Percentiles rank a stretch among this genome's conserved stretches.
These are phyloP conservation scores for Calonectria hongkongensis DNA, from an alignment of 2,329 filamentous ascomycete species.

Conservation along the genomic window DNA sequence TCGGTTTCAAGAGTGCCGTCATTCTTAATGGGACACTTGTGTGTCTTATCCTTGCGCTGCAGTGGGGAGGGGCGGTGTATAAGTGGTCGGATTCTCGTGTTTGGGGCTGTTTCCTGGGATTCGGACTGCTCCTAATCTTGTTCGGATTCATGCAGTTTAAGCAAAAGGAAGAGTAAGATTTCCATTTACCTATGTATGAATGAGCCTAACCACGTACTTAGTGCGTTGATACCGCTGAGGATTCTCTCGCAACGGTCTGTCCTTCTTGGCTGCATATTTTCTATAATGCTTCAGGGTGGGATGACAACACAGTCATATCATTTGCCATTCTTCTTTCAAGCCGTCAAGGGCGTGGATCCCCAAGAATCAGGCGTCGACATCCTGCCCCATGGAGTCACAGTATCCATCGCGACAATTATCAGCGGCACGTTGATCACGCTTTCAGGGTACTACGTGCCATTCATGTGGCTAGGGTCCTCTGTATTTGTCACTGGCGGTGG, in stretches of 20 bases:
- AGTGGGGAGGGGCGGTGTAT: conserved; percentile 51
- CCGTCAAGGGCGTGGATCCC: conserved; percentile 44
- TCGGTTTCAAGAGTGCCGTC: conserved; percentile 44
- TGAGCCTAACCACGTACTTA: not conserved
- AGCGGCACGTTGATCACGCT: conserved; percentile 41
- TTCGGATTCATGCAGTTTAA: conserved; percentile 43
- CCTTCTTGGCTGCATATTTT: conserved; percentile 43
- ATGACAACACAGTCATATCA: conserved; percentile 50
- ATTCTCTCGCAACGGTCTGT: conserved; percentile 47
- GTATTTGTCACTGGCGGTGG: conserved; percentile 45
- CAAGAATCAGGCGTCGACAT: conserved; percentile 45
- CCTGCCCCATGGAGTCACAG: conserved; percentile 47
- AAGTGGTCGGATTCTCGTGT: conserved; percentile 50
- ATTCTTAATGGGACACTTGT: conserved; percentile 39
- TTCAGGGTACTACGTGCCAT: conserved; percentile 45
- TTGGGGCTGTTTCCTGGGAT: conserved; percentile 50
- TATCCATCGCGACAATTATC: conserved; percentile 40
- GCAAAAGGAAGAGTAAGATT: conserved; percentile 42
- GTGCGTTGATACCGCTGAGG: conserved; percentile 43
- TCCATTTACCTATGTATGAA: accelerated
- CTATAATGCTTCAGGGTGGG: conserved; percentile 46
- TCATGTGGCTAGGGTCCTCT: conserved; percentile 47
- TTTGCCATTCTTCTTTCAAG: conserved; percentile 52
- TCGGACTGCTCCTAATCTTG: conserved; percentile 40
- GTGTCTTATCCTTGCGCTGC: conserved; percentile 49